phyloP scores from a whole-genome alignment of 805 yeast species.

The Zygosaccharomyces lentus region DNA sequence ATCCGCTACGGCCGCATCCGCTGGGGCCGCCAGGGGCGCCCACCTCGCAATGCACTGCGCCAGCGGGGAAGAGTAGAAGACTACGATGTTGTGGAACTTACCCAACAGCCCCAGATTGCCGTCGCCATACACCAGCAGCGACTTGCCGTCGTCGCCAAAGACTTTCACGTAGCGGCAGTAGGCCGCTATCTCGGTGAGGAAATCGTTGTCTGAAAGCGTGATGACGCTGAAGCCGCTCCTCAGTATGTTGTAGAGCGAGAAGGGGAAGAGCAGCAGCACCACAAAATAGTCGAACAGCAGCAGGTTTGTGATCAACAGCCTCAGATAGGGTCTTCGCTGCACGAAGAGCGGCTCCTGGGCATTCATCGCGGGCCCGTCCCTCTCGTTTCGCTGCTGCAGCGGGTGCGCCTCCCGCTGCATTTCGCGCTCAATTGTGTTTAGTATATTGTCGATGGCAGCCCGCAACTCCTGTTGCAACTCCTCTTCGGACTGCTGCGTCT shows the following conservation, averaged over 20 bases:
- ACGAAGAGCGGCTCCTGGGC: slow-evolving; percentile 14
- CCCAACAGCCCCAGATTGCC: slow-evolving; percentile 23
- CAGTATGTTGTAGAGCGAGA: slow-evolving; percentile 31
- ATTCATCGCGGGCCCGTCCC: background rate
- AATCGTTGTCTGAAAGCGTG: slow-evolving; percentile 30
- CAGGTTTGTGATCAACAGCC: slow-evolving; percentile 24
- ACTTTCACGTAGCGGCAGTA: slow-evolving; percentile 25
- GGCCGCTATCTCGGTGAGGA: slow-evolving; percentile 23
- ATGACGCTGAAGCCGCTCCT: slow-evolving; percentile 29
- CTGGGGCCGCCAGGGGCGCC: too few relatives aligned
- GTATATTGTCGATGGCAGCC: slow-evolving; percentile 16
- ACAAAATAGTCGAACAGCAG: slow-evolving; percentile 30
- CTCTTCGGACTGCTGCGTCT: slow-evolving; percentile 13
- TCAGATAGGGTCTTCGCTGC: slow-evolving; percentile 24
- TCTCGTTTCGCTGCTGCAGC: slow-evolving; percentile 4
- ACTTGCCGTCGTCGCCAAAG: slow-evolving; percentile 30
- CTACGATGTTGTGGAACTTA: slow-evolving; percentile 33
- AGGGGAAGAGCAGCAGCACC: slow-evolving; percentile 30
- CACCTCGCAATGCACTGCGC: slow-evolving; percentile 11
- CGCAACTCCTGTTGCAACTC: slow-evolving; percentile 18
- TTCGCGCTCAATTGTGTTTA: slow-evolving; percentile 13
- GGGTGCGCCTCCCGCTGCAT: slow-evolving; percentile 10
- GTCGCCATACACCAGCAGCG: slow-evolving; percentile 15
- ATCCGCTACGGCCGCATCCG: slow-evolving; percentile 4
- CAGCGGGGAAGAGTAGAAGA: slow-evolving; percentile 26